A percentile compares a stretch with the other conserved stretches of the same genome.
Evolutionary conservation across 352 stramenopile species (phyloP).

Genomic region (Phytophthora idaei): DNA sequence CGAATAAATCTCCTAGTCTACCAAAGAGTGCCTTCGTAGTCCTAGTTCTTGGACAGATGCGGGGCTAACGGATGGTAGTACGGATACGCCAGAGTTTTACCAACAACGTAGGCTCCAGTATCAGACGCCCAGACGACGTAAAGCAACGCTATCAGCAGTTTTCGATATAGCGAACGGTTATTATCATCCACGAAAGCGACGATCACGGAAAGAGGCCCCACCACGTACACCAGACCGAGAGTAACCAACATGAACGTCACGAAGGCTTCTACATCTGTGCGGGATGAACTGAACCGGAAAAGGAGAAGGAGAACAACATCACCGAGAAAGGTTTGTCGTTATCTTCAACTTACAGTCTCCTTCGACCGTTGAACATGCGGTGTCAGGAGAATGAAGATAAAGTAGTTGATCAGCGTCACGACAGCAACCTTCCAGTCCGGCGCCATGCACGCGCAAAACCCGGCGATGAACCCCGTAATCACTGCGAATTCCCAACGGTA

Average conservation of each 20-base stretch:
- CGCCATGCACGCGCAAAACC: conserved; percentile 37
- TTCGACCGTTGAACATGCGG: neutral
- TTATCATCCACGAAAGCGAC: conserved; percentile 63
- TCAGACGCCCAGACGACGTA: conserved; percentile 83
- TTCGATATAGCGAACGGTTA: conserved; percentile 51
- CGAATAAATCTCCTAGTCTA: conserved; percentile 94
- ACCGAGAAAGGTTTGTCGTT: neutral
- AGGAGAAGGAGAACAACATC: neutral
- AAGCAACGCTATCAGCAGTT: conserved; percentile 62
- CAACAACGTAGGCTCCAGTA: conserved; percentile 93
- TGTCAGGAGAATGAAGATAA: conserved; percentile 43
- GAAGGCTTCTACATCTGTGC: conserved; percentile 25
- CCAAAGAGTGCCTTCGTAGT: conserved; percentile 95
- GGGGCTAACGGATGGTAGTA: conserved; percentile 81
- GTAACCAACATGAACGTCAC: conserved; percentile 58
- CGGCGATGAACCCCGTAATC: conserved; percentile 26
- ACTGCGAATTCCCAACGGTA: neutral
- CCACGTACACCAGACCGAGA: conserved; percentile 60
- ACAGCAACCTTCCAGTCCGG: conserved; percentile 40
- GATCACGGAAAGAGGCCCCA: conserved; percentile 50
- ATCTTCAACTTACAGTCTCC: neutral
- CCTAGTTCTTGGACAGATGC: conserved; percentile 95
- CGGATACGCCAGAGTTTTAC: conserved; percentile 87
- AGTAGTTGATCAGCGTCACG: conserved; percentile 34
- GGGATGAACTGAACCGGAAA: neutral